Conservation (phyloP, 1,284 basidiomycete genomes). For the Cutaneotrichosporon sp. region DNA sequence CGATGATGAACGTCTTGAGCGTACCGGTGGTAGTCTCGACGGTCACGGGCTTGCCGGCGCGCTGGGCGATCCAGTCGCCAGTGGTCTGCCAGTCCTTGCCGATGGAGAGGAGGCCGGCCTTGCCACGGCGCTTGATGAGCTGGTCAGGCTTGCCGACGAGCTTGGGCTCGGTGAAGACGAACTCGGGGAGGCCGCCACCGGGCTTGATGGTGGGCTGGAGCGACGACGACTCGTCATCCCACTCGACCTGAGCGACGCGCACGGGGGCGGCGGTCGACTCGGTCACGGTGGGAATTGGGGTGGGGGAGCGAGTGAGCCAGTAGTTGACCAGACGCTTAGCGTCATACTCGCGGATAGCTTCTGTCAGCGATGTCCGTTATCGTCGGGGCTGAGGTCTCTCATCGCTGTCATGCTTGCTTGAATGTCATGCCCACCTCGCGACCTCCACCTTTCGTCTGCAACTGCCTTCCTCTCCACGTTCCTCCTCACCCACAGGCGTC, state of each 20-base stretch:
- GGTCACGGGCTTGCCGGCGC: constrained; percentile 88
- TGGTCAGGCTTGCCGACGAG: constrained; percentile 95
- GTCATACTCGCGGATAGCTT: constrained; percentile 90
- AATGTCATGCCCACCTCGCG: background rate
- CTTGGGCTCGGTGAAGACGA: constrained; percentile 77
- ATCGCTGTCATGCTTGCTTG: background rate
- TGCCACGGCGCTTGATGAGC: constrained; percentile 98
- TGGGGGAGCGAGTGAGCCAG: constrained; percentile 84
- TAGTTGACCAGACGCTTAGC: constrained; percentile 91
- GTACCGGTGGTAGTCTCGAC: constrained; percentile 93
- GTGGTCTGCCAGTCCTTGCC: constrained; percentile 91
- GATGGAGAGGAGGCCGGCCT: constrained; percentile 89
- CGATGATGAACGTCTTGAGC: constrained; percentile 95
- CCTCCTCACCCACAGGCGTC: background rate
- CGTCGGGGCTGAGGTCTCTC: background rate
- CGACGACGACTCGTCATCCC: constrained; percentile 71
- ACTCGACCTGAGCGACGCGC: constrained; percentile 54
- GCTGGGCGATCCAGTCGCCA: constrained; percentile 80
- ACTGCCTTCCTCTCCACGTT: too few species aligned
- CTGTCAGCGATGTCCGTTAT: background rate
- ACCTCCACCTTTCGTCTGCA: background rate
- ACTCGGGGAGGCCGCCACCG: constrained; percentile 69
- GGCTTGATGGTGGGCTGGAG: constrained; percentile 65
- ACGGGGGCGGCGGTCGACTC: constrained; percentile 51
- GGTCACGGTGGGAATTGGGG: constrained; percentile 54